phyloP scores from a whole-genome alignment of 768 basidiomycete genomes.

The Pleurotus eryngii region DNA sequence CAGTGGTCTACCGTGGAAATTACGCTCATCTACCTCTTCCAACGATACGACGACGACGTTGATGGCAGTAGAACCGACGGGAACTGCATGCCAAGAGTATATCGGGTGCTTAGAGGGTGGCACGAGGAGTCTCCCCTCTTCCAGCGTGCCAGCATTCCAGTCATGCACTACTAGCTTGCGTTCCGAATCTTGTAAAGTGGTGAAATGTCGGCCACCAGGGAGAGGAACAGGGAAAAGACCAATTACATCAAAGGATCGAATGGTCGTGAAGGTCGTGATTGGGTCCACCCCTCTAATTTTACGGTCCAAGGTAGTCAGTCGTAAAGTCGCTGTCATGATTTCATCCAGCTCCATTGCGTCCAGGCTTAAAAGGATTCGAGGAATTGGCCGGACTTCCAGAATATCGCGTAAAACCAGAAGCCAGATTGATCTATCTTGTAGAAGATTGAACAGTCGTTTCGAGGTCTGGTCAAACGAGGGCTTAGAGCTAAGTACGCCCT shows the following conservation, averaged over 20 bases:
- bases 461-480: neutral
- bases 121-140: neutral
- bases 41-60: neutral
- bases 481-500: too few relatives aligned
- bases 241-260: neutral
- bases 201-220: neutral
- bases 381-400: neutral
- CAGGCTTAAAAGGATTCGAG: neutral
- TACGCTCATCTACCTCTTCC: neutral
- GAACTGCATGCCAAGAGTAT: neutral
- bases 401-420: neutral
- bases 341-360: neutral
- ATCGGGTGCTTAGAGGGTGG: neutral
- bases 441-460: neutral
- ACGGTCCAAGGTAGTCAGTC: neutral
- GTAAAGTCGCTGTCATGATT: neutral
- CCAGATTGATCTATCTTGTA: conserved; percentile 1
- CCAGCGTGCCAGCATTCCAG: neutral
- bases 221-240: neutral
- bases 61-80: neutral
- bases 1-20: neutral
- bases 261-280: neutral
- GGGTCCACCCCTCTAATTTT: neutral
- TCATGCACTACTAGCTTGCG: neutral
- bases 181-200: neutral